Base-by-base conservation (phyloP, 805 yeast genomes). In the Maudiozyma pseudohumilis region DNA sequence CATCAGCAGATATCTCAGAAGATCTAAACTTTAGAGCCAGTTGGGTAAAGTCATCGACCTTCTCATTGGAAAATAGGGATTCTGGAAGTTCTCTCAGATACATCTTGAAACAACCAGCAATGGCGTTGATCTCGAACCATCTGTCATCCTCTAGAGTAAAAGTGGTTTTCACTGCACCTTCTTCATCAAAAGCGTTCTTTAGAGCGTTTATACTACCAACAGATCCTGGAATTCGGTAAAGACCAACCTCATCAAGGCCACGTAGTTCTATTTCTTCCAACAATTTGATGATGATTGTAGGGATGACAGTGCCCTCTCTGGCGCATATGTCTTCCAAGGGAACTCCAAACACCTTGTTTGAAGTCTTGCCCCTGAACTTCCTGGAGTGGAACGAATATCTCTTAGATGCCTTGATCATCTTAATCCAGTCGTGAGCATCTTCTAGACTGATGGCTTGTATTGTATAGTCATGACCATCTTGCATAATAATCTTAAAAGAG, bases 201-300 rank as follows among this genome's bases (percentile, higher is more conserved):
- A 75, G 58, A 5, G 69, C 61, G 36, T 74, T 70, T 32, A 75
- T 74, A 35, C 75, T 70, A 6, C 76, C 77, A 27, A 73, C 65
- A 7, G 80, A 74, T 4, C 81, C 82, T 1, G 80, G 75, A 24
- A 75, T 67, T 56, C 97, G 75, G 57, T 89, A 89, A 11, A 89
- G 66, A 13, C 97, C 97, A 38, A 85, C 83, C 54, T 88, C 96
- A 47, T 85, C 87, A 21, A 89, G 56, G 0, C 97, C 96, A 38
- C 88, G 74, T n/a, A 67, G 61, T 57, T 89, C 97, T 45, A 89
- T 82, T 47, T 80, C 92, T 32, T 69, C 69, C 47, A 87, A 67
- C 31, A 89, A 61, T 40, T 70, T 69, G 25, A 70, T 75, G 40
- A 88, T 75, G 30, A 88, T 73, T 5, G 54, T 60, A 1, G 97